phyloP scores from a whole-genome alignment of 2,329 filamentous ascomycete species.

The Trichoderma oligosporum region DNA sequence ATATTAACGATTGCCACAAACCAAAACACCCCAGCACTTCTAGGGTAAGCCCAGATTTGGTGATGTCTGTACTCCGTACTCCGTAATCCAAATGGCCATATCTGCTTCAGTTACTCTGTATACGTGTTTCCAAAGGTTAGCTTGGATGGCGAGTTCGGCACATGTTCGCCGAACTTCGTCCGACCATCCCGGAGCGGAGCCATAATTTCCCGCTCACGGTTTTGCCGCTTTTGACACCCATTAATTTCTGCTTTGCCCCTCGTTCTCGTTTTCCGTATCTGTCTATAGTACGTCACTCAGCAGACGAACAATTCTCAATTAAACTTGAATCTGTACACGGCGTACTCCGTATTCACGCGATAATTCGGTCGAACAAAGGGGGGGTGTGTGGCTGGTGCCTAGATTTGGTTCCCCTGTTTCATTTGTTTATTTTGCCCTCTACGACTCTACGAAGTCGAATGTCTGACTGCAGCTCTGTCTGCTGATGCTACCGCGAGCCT shows the following conservation, averaged over 20 bases:
- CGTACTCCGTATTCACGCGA: not conserved
- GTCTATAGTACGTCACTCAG: conserved; percentile 1
- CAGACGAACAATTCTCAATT: not conserved
- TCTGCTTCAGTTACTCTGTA: no score
- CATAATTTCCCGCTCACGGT: conserved; percentile 18
- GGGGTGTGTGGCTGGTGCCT: conserved; percentile 8
- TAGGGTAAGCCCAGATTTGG: no score
- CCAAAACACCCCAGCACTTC: no score
- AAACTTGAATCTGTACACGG: not conserved
- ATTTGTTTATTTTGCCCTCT: no score
- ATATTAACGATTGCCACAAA: no score
- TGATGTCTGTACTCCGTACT: no score
- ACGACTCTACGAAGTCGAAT: no score
- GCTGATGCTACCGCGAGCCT: conserved; percentile 22
- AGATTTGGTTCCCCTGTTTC: not conserved
- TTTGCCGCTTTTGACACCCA: conserved; percentile 32
- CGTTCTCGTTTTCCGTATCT: conserved; percentile 2
- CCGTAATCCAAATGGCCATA: no score
- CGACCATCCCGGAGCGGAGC: not conserved
- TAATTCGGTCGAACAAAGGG: not conserved
- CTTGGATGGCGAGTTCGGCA: no score
- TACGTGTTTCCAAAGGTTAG: no score
- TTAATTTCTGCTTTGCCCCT: conserved; percentile 24
- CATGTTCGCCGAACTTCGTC: no score
- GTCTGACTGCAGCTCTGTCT: not conserved